A percentile compares a stretch with the other conserved stretches of the same genome.
Evolutionary conservation across 805 yeast genomes (phyloP).

Genomic region (Vanderwaltozyma polyspora): DNA sequence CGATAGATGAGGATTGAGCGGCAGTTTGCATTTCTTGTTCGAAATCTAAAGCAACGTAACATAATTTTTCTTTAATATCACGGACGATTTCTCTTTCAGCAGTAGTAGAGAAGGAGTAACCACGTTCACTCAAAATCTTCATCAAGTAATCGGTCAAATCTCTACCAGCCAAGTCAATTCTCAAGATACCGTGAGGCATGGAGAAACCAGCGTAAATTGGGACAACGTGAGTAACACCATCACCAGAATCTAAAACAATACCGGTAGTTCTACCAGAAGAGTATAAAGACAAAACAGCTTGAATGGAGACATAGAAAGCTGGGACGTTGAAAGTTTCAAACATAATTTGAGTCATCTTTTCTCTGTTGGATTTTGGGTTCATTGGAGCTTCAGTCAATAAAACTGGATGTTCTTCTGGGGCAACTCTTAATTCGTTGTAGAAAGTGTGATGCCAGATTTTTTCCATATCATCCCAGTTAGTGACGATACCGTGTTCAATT

Average conservation of each 20-base stretch:
- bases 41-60: slow-evolving; percentile 97
- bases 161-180: slow-evolving; percentile 99
- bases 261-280: slow-evolving; percentile 99
- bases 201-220: slow-evolving; percentile 99
- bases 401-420: slow-evolving; percentile 99
- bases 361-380: slow-evolving; percentile 99
- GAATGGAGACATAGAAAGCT: slow-evolving; percentile 97
- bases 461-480: slow-evolving; percentile 99
- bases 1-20: slow-evolving; percentile 94
- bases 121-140: slow-evolving; percentile 98
- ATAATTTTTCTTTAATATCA: slow-evolving; percentile 90
- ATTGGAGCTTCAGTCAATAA: slow-evolving; percentile 98
- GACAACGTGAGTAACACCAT: slow-evolving; percentile 99
- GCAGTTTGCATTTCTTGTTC: slow-evolving; percentile 99
- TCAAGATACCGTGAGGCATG: slow-evolving; percentile 94
- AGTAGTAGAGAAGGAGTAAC: slow-evolving; percentile 96
- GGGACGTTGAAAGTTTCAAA: slow-evolving; percentile 99
- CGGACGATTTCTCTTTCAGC: slow-evolving; percentile 96
- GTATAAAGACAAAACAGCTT: slow-evolving; percentile 95
- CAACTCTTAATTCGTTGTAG: slow-evolving; percentile 99
- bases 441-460: slow-evolving; percentile 99
- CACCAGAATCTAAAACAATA: slow-evolving; percentile 99
- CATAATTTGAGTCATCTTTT: slow-evolving; percentile 99
- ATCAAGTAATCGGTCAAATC: slow-evolving; percentile 97
- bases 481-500: slow-evolving; percentile 99